Base-by-base conservation (phyloP, 352 stramenopile species). In the Globisporangium spinosum region DNA sequence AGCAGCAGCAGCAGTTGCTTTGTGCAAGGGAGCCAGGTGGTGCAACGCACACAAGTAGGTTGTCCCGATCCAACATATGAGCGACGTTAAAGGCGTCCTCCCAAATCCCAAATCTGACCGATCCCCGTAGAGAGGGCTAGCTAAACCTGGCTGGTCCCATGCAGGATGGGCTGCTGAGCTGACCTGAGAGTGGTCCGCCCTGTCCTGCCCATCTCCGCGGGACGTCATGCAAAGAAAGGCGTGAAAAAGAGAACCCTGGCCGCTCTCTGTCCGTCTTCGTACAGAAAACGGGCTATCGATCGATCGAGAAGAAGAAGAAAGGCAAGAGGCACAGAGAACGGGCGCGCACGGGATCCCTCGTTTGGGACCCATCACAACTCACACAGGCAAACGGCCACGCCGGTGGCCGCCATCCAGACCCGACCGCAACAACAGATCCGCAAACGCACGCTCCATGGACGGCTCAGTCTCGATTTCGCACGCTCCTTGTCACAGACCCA, bases 391-490 rank as follows among this genome's bases (percentile, higher is more conserved):
- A n/a, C n/a, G 13, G 13, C 38, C 10, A 45, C 38, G 38, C 12
- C 12, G 13, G 2, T 45, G 38, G 38, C 38, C 13, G 38, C 20
- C 38, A 45, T 45, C 38, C 13, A 3, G 3, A n/a, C 40, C 15
- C 15, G 40, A 49, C 40, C 40, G 40, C 40, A 47, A 20, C 13
- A 27, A 25, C 15, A 23, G 17, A 12, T 54, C 20, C 7, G n/a
- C 20, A 54, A 23, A 17, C 5, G 13, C 0, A 17, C 5, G 13
- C 0, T 13, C 47, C 5, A 27, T 22, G 15, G 40, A 49, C 15
- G 10, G 27, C 55, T 61, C 55, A 61, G 55, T 61, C 55, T 45
- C 29, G 20, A 61, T 47, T 61, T 45, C 55, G 29, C 55, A 29
- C 55, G 9, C 55, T 61, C 29, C 40, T 20, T 35, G 55, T 35